A percentile compares a stretch with the other conserved stretches of the same genome.
These are phyloP conservation scores for Phytophthora sp. DNA, from an alignment of 352 stramenopile genomes.

Conservation along the genomic window DNA sequence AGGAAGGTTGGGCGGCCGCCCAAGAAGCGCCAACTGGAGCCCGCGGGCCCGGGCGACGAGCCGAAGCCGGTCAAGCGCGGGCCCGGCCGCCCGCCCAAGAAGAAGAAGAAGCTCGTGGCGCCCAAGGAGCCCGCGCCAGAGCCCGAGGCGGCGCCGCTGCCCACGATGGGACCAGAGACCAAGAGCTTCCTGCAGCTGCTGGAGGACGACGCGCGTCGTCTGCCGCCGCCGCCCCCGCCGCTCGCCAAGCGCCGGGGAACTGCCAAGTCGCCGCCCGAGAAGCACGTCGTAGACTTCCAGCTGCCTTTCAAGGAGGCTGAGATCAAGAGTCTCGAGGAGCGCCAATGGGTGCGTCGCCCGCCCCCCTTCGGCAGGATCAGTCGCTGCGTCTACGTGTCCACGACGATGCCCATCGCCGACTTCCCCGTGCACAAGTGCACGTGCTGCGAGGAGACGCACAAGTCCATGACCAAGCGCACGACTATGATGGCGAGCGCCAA, in stretches of 20 bases:
- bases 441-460: constrained; percentile 60
- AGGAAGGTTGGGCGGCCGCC: constrained; percentile 8
- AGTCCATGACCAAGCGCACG: constrained; percentile 58
- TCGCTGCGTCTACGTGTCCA: constrained; percentile 81
- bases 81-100: constrained; percentile 15
- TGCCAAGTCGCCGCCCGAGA: constrained; percentile 5
- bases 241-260: constrained; percentile 6
- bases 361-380: constrained; percentile 68
- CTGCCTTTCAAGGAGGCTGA: constrained; percentile 45
- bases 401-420: constrained; percentile 54
- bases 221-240: constrained; percentile 12
- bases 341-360: constrained; percentile 52
- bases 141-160: background rate
- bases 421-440: constrained; percentile 80
- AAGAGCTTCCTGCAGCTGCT: constrained; percentile 35
- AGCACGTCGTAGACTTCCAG: constrained; percentile 33
- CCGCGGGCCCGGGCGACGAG: background rate
- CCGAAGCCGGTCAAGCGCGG: constrained; percentile 19
- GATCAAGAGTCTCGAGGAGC: constrained; percentile 48
- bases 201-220: constrained; percentile 23
- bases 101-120: constrained; percentile 14
- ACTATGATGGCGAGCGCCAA: constrained; percentile 56
- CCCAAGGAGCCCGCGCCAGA: background rate
- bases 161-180: constrained; percentile 26
- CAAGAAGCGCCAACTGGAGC: constrained; percentile 39